These are phyloP conservation scores for Carex kokanica DNA, from an alignment of 176 grass and related monocot genomes.

Conservation along the genomic window DNA sequence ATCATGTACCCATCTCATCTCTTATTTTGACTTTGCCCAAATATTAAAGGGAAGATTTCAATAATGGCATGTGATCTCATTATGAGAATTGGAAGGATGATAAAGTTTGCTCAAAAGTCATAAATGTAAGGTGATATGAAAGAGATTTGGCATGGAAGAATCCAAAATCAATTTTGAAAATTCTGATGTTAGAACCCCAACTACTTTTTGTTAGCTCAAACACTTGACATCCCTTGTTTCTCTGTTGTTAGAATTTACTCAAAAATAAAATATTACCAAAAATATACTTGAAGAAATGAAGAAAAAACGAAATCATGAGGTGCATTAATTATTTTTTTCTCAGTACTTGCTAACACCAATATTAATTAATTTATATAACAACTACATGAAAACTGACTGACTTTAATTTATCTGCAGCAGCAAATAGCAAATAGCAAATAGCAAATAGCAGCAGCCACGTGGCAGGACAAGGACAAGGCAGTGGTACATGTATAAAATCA, in stretches of 20 bases:
- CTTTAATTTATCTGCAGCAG: background rate
- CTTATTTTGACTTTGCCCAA: background rate
- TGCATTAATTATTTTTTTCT: background rate
- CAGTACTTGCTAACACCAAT: background rate
- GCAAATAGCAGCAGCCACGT: background rate
- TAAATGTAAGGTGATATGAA: conserved; percentile 6
- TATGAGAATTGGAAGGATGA: background rate
- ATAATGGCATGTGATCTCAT: background rate
- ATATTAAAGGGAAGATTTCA: background rate
- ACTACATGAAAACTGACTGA: background rate
- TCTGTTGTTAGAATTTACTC: background rate
- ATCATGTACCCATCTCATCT: background rate
- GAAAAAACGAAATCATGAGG: background rate
- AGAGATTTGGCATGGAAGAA: background rate
- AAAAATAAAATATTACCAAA: background rate
- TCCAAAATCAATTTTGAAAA: background rate
- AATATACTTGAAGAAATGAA: background rate
- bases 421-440: background rate
- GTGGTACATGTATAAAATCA: background rate
- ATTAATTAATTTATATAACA: background rate
- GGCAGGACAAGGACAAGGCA: background rate
- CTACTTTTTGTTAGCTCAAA: background rate
- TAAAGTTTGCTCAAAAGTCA: background rate
- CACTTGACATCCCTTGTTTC: background rate
- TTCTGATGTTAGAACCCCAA: background rate